phyloP scores from a whole-genome alignment of 257 asterid genomes.

The Plantago major region DNA sequence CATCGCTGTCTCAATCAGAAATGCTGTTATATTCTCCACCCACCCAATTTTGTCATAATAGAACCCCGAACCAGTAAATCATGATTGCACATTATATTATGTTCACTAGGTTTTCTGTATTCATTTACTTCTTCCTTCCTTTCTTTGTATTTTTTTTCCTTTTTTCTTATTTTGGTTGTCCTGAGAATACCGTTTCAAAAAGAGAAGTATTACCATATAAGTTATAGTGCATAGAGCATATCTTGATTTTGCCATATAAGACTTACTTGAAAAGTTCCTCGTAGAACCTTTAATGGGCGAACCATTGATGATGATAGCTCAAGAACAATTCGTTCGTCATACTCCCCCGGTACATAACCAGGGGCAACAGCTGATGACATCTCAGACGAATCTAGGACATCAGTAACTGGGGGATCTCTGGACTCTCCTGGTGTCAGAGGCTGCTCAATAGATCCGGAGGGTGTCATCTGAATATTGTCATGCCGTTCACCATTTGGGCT shows the following conservation, averaged over 20 bases:
- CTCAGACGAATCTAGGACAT: slow-evolving; percentile 48
- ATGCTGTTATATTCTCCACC: background rate
- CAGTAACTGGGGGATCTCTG: slow-evolving; percentile 33
- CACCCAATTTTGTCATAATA: background rate
- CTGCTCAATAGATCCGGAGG: slow-evolving; percentile 48
- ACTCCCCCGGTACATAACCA: slow-evolving; percentile 89
- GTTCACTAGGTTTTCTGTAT: background rate
- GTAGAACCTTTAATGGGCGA: slow-evolving; percentile 76
- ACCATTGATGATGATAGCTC: slow-evolving; percentile 95
- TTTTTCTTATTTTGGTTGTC: too few species aligned
- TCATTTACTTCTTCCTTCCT: background rate
- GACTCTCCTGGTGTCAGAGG: slow-evolving; percentile 36
- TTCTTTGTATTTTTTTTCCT: too few species aligned
- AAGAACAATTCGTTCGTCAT: slow-evolving; percentile 83
- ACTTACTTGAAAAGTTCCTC: slow-evolving; percentile 94
- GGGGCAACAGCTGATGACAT: slow-evolving; percentile 60
- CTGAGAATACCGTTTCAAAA: too few species aligned
- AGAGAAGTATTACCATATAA: background rate
- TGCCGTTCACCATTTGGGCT: slow-evolving; percentile 39
- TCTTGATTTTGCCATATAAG: slow-evolving; percentile 14
- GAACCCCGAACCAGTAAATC: background rate
- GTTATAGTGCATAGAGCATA: background rate
- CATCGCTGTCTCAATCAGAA: background rate
- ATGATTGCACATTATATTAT: background rate
- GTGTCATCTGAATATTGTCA: slow-evolving; percentile 37